Base-by-base conservation (phyloP, 768 basidiomycete genomes). In the Suillus subluteus region DNA sequence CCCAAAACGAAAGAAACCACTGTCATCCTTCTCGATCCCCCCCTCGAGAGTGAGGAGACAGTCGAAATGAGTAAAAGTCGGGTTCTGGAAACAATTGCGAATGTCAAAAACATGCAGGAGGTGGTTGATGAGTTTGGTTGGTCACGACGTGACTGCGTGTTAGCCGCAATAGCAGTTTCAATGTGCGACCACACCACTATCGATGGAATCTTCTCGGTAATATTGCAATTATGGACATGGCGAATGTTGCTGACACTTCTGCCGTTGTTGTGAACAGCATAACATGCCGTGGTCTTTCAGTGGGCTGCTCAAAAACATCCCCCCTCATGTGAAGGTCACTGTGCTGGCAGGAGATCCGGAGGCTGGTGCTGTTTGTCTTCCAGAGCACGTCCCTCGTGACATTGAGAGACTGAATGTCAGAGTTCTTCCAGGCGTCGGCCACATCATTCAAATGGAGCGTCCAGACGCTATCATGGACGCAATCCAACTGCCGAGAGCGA, bases 381-480 rank as follows among this genome's bases (percentile, higher is more conserved):
- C 66, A 5, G 65, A 73, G 12, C 58, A 72, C 6, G 7, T 76
- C 38, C 43, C 44, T 13, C 59, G 63, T 18, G 15, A 30, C 1
- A 58, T 71, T 16, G 21, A 59, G 38, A 40, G 38, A 26, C 6
- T 59, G 38, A 2, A 18, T 59, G 38, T 26, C 16, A 59, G 6
- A 12, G 26, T 64, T 9, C 62, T 76, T 1, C 66, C 69, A 0
- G 72, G 73, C 0, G 67, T 69, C 2, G 66, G 67, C 1, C 76
- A 76, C 54, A 76, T 69, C 68, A 70, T 77, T 30, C 74, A 75
- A n/a, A 65, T 23, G 21, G 75, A 77, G 38, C 63, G 68, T 32
- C 74, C 74, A 0, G 68, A 77, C 8, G 62, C 61, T 32, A 67
- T 75, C 0, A 66, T 76, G 5, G 50, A 69, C 7, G 70, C 65